These are phyloP conservation scores for Coffea canephora DNA, from an alignment of 257 asterid genomes.

Conservation along the genomic window DNA sequence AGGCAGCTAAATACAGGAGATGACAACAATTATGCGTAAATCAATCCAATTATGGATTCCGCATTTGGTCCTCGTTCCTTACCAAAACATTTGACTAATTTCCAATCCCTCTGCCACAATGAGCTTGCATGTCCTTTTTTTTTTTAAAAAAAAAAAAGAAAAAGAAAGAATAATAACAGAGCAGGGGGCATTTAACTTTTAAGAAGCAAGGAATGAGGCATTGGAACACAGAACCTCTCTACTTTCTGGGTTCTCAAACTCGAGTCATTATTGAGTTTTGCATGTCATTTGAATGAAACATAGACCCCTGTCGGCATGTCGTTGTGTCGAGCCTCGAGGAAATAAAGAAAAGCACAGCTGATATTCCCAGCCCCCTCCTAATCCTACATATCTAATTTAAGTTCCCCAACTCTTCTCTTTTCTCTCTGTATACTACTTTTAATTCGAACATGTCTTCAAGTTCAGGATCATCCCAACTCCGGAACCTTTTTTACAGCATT, in stretches of 20 bases:
- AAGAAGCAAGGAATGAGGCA: no score
- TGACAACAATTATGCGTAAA: neutral
- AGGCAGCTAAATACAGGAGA: no score
- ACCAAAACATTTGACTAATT: slow-evolving; percentile 1
- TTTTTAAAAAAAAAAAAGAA: no score
- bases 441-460: slow-evolving; percentile 3
- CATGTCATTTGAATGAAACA: neutral
- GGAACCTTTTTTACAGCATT: neutral
- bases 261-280: neutral
- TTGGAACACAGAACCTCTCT: no score
- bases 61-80: slow-evolving; percentile 1
- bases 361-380: neutral
- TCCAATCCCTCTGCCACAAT: neutral
- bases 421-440: no score
- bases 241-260: no score
- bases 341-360: neutral
- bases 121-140: no score
- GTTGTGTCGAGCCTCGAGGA: no score
- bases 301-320: neutral
- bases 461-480: slow-evolving; percentile 1
- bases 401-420: no score
- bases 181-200: no score
- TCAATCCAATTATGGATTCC: neutral
- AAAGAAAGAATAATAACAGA: no score
- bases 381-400: no score